A percentile compares a stretch with the other conserved stretches of the same genome.
These are phyloP conservation scores for Ogataea ramenticola DNA, from an alignment of 805 yeast genomes.

Conservation along the genomic window DNA sequence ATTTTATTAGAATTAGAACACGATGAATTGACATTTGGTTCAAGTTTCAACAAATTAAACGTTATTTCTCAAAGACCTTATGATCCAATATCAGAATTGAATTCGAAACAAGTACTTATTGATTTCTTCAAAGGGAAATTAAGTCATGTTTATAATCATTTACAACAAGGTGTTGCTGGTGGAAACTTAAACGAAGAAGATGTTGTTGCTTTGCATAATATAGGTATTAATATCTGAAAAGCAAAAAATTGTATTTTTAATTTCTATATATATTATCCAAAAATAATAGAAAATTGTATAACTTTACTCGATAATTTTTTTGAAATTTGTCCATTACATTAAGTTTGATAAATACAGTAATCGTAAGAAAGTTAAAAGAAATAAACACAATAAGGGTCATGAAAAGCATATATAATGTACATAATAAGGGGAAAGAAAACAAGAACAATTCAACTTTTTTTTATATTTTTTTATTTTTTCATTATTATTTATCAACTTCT, in stretches of 20 bases:
- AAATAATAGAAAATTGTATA: too few species aligned
- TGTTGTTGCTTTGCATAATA: neutral
- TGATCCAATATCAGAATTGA: constrained; percentile 63
- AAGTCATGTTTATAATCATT: constrained; percentile 9
- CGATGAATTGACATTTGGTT: constrained; percentile 66
- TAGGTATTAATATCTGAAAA: neutral
- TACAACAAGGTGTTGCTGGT: constrained; percentile 3
- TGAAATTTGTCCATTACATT: too few species aligned
- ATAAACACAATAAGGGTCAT: neutral
- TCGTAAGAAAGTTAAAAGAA: too few species aligned
- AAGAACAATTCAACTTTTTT: too few species aligned
- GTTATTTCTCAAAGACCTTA: constrained; percentile 52
- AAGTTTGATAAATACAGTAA: too few species aligned
- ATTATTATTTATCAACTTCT: too few species aligned
- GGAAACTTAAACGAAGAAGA: constrained; percentile 11
- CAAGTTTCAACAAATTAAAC: constrained; percentile 69
- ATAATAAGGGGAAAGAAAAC: too few species aligned
- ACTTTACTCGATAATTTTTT: too few species aligned
- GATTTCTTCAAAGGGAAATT: constrained; percentile 26
- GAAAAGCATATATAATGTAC: neutral
- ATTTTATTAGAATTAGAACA: constrained; percentile 55
- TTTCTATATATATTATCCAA: too few species aligned
- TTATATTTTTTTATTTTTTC: too few species aligned
- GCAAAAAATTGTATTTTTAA: too few species aligned
- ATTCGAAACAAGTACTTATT: constrained; percentile 22